Conservation (phyloP, 106 monocot species). For the Phalaenopsis equestris region DNA sequence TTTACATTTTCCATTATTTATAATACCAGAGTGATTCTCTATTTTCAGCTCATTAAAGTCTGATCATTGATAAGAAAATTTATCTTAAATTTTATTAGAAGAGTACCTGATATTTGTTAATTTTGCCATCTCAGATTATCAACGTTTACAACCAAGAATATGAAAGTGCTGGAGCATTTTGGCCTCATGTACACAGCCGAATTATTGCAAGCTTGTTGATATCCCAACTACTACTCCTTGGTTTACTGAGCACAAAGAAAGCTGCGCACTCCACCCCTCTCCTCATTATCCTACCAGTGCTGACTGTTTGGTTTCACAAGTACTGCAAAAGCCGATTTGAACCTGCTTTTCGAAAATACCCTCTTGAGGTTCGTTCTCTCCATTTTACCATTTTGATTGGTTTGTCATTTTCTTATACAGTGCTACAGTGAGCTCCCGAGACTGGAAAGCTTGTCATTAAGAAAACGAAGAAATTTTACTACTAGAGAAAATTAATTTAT, state of each 20-base stretch:
- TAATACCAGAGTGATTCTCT: too few relatives aligned
- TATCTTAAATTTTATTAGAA: background rate
- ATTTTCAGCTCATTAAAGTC: background rate
- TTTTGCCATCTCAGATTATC: slow-evolving; percentile 58
- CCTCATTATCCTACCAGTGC: slow-evolving; percentile 49
- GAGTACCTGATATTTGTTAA: background rate
- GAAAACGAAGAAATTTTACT: background rate
- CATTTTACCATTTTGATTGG: background rate
- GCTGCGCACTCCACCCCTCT: slow-evolving; percentile 81
- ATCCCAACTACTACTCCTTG: slow-evolving; percentile 71
- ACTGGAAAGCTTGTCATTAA: too few relatives aligned
- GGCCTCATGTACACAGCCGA: slow-evolving; percentile 80
- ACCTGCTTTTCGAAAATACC: slow-evolving; percentile 74
- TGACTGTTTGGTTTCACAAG: slow-evolving; percentile 74
- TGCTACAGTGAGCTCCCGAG: background rate
- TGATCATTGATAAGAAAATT: background rate
- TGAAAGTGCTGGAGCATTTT: slow-evolving; percentile 92
- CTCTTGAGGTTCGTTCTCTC: slow-evolving; percentile 57
- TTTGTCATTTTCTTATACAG: background rate
- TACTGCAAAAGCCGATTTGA: slow-evolving; percentile 93
- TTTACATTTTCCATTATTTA: too few relatives aligned
- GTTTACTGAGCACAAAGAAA: slow-evolving; percentile 76
- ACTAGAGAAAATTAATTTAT: background rate
- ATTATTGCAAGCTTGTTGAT: slow-evolving; percentile 72
- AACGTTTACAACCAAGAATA: slow-evolving; percentile 96